Conservation (phyloP, 2,329 filamentous ascomycete species). For the Xylariaceae sp. region DNA sequence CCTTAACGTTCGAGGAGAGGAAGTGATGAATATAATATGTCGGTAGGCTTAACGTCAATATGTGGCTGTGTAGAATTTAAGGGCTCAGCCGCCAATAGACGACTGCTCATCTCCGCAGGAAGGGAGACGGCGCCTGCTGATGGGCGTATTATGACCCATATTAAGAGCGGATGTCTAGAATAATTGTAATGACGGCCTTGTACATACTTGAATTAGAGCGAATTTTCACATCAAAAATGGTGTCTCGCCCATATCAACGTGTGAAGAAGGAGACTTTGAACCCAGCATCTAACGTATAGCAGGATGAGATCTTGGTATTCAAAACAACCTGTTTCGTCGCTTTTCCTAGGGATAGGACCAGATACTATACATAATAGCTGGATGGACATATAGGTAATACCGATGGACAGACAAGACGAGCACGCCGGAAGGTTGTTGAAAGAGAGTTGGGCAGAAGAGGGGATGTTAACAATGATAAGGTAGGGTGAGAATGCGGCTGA, state of each 20-base stretch:
- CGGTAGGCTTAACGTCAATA: not conserved
- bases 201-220: slow-evolving; percentile 30
- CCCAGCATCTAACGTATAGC: too few species aligned
- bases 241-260: not conserved
- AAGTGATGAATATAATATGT: slow-evolving; percentile 51
- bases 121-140: slow-evolving; percentile 1
- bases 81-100: not conserved
- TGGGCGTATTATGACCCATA: slow-evolving; percentile 10
- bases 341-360: too few species aligned
- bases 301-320: not conserved
- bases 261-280: not conserved
- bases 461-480: too few species aligned
- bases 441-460: not conserved
- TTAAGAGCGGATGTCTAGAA: slow-evolving; percentile 23
- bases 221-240: slow-evolving; percentile 8
- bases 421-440: not conserved
- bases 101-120: not conserved
- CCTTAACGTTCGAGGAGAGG: slow-evolving; percentile 71
- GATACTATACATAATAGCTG: too few species aligned
- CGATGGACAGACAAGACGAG: not conserved
- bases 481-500: not conserved
- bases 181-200: slow-evolving; percentile 34
- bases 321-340: not conserved
- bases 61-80: slow-evolving; percentile 14
- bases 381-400: too few species aligned